Base-by-base conservation (phyloP, 2,329 filamentous ascomycete genomes). In the Fusarium luffae region DNA sequence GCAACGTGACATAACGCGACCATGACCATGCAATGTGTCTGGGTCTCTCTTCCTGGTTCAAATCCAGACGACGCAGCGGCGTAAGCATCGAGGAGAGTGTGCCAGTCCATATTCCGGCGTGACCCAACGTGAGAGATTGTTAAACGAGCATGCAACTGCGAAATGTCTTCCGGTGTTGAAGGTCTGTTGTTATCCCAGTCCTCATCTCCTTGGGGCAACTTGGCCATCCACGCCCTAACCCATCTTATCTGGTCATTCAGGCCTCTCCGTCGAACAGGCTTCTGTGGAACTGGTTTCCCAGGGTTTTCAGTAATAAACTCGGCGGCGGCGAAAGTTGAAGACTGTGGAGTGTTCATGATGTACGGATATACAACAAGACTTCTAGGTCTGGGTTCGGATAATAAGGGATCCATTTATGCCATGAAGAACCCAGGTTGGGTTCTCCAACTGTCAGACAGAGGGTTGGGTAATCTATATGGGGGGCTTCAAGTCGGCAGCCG, bases 21-120 rank as follows among this genome's bases (percentile, higher is more conserved):
- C 72, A 74, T 74, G 47, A 74, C 65, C 72, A 74, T 74, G 42
- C 66, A 72, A 44, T 74, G 72, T 51, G 73, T 72, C 18, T 74
- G 72, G 28, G 68, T 64, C 48, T 74, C 72, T 37, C 68, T 56
- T 47, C 72, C 72, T 9, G 49, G 49, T 28, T 73, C 72, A 46
- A 74, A 74, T 32, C 69, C 68, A 43, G 47, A 62, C 40, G 72
- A 69, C 43, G 70, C 66, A 32, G 65, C 66, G 28, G 72, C 72
- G 40, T 74, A 74, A 51, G 72, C 64, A 34, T 74, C 47, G 23
- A 74, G 72, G 32, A 74, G 70, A 47, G 70, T 64, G 16, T 47
- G 30, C 72, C 72, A 74, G 55, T 74, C 70, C 72, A 74, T 74
- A 43, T 71, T 57, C 25, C 54, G 56, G 19, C 72, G 72, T 44